These are phyloP conservation scores for Pseudogymnoascus destructans DNA, from an alignment of 2,329 filamentous ascomycete species.

Conservation along the genomic window DNA sequence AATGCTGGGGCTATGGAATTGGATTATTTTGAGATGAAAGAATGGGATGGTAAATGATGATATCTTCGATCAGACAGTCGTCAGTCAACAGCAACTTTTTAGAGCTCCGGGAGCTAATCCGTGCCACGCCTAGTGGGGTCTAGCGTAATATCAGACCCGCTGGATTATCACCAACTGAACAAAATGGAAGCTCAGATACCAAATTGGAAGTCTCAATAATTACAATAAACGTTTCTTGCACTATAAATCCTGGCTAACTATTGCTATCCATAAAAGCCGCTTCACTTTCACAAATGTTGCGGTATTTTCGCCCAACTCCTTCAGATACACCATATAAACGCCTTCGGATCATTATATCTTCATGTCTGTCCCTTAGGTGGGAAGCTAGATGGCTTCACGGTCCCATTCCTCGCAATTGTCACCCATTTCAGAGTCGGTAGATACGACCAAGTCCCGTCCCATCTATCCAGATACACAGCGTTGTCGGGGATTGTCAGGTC, in stretches of 20 bases:
- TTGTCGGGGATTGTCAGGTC: slow-evolving; percentile 59
- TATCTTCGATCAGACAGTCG: not conserved
- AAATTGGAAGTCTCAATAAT: not conserved
- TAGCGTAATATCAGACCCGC: slow-evolving; percentile 6
- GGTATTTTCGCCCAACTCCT: slow-evolving; percentile 5
- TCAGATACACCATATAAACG: slow-evolving; percentile 6
- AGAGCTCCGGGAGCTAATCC: slow-evolving; percentile 8
- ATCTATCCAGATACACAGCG: slow-evolving; percentile 51
- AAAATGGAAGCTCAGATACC: not conserved
- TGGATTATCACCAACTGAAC: not conserved
- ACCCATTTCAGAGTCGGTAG: slow-evolving; percentile 66
- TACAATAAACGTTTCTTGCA: not conserved
- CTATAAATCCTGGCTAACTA: not conserved
- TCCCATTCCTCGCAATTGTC: slow-evolving; percentile 54
- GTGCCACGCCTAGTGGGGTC: not conserved
- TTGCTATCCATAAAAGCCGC: not conserved
- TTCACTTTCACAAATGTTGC: not conserved
- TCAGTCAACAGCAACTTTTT: slow-evolving; percentile 5
- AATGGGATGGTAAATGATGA: slow-evolving; percentile 8
- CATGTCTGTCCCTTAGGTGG: slow-evolving; percentile 48
- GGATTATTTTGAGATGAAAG: slow-evolving; percentile 12
- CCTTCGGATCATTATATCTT: slow-evolving; percentile 10
- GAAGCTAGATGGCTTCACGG: slow-evolving; percentile 57
- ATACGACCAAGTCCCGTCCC: slow-evolving; percentile 76
- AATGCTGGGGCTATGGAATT: slow-evolving; percentile 12